These are phyloP conservation scores for Smithsoniella earleae DNA, from an alignment of 163 green algal species.

Conservation along the genomic window DNA sequence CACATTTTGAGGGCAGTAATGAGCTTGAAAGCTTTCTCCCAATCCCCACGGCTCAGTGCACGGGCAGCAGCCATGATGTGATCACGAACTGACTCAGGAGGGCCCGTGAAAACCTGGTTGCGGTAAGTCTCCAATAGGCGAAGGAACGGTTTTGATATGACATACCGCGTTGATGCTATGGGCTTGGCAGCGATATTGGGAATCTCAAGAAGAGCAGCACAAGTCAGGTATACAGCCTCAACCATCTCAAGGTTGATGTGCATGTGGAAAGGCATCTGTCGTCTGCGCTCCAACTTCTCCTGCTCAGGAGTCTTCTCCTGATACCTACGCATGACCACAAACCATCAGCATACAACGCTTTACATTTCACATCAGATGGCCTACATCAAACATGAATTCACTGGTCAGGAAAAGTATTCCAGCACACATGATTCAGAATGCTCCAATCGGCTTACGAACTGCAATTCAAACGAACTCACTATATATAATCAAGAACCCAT, in stretches of 20 bases:
- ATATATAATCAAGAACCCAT: too few relatives aligned
- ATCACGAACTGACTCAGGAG: conserved; percentile 94
- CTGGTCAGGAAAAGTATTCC: neutral
- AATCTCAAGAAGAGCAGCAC: conserved; percentile 89
- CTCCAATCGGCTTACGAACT: too few relatives aligned
- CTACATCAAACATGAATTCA: neutral
- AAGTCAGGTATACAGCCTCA: conserved; percentile 91
- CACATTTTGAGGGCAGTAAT: conserved; percentile 63
- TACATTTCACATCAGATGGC: neutral
- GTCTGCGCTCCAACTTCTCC: conserved; percentile 88
- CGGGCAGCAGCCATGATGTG: conserved; percentile 84
- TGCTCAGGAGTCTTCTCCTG: conserved; percentile 87
- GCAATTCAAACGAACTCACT: too few relatives aligned
- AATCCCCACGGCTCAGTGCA: conserved; percentile 75
- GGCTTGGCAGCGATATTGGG: conserved; percentile 63
- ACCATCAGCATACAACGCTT: neutral
- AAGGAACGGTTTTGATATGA: conserved; percentile 81
- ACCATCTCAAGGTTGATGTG: conserved; percentile 99
- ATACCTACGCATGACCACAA: too few relatives aligned
- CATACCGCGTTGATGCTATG: conserved; percentile 47
- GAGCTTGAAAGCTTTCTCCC: conserved; percentile 58
- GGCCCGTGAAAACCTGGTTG: conserved; percentile 73
- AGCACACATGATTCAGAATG: neutral
- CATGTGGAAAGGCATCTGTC: conserved; percentile 99
- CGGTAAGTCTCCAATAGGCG: conserved; percentile 91